Percentiles rank a stretch among this genome's conserved stretches.
phyloP scores from a whole-genome alignment of 75 land plant species.

The Cupressus sempervirens region DNA sequence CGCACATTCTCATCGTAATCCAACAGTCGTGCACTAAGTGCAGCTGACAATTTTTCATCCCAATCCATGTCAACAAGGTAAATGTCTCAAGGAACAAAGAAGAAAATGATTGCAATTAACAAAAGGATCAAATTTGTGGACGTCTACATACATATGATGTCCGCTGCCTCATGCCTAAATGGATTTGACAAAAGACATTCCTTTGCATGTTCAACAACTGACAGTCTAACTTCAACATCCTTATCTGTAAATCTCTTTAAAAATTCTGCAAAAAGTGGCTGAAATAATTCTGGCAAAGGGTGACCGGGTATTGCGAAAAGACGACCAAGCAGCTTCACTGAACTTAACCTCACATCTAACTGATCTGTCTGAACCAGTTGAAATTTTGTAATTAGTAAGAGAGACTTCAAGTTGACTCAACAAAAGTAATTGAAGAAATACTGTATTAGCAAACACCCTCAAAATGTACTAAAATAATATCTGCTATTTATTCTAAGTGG shows the following conservation, averaged over 20 bases:
- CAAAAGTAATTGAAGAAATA: not conserved
- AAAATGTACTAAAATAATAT: not conserved
- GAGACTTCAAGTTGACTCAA: not conserved
- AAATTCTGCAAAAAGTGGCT: constrained; percentile 63
- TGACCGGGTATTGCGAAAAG: constrained; percentile 54
- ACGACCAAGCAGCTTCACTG: constrained; percentile 67
- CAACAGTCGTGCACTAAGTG: constrained; percentile 53
- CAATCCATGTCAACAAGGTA: not conserved
- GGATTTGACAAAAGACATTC: constrained; percentile 60
- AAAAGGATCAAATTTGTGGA: not conserved
- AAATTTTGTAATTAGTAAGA: not conserved
- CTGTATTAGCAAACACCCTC: not conserved
- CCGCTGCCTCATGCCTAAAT: constrained; percentile 54
- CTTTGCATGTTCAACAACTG: constrained; percentile 61
- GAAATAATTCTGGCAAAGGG: constrained; percentile 41
- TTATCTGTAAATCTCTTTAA: constrained; percentile 73
- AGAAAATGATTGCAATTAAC: not conserved
- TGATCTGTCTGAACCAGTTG: constrained; percentile 54
- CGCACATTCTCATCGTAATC: constrained; percentile 78
- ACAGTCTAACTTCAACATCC: constrained; percentile 54
- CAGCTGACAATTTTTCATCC: constrained; percentile 35
- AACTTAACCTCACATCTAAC: constrained; percentile 50
- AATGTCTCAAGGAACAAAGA: not conserved
- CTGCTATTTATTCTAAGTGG: not conserved
- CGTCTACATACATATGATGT: constrained; percentile 50